Evolutionary conservation across 1,284 basidiomycete genomes (phyloP), one percentile per base, ranked within the genome.

Genomic region (Pyrrhoderma noxium): DNA sequence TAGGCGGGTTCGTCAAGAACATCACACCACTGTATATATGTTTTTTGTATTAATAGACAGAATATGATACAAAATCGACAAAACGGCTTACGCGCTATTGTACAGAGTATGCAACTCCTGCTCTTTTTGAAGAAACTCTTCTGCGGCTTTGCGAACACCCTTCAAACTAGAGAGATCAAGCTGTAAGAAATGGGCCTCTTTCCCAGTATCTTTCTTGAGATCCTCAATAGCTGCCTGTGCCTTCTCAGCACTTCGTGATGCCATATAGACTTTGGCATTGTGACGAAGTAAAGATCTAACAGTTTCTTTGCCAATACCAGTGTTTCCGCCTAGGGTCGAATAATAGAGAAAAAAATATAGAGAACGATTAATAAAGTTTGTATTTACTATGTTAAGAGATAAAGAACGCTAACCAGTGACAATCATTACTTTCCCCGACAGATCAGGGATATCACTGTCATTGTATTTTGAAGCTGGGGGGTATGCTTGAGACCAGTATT

Each of bases 251-350:
- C 66, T 74, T n/a, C 85, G 70, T 18, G 71, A 71, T 2, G 77
- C 79, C 56, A 86, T 68, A 61, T 83, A 85, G 0, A 88, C 84
- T 54, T 73, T 82, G 5, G 82, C 82, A 37, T 80, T 76, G 49
- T 73, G 73, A 5, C 62, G 56, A 39, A 85, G 70, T 9, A 82
- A 67, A 4, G 68, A 72, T 71, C 74, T 41, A n/a, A 49, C 45
- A 7, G 50, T 51, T 22, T 68, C 64, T 45, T 66, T 66, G 2
- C 73, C 73, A 25, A 74, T 57, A 40, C 75, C 75, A 8, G 66
- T 58, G 55, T 73, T 70, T 1, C 67, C 72, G 2, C 67, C 63
- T 31, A 11, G n/a, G n/a, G n/a, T n/a, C n/a, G n/a, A n/a, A n/a
- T n/a, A n/a, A n/a, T n/a, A n/a, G n/a, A n/a, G n/a, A n/a, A n/a